Conservation (phyloP, 352 stramenopile genomes). For the Globisporangium cylindrosporum region DNA sequence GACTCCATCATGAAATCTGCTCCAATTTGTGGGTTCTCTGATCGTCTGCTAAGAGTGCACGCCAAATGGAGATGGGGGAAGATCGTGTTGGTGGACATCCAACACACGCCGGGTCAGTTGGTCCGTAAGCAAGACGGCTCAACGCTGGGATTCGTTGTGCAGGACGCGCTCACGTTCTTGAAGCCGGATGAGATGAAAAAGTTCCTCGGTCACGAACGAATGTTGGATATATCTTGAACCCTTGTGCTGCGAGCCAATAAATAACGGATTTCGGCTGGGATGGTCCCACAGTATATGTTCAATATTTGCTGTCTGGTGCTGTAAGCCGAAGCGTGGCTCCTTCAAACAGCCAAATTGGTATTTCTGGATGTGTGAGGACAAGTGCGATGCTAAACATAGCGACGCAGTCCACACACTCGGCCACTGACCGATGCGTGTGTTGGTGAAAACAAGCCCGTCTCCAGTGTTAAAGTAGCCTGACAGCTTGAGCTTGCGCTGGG, state of each 20-base stretch:
- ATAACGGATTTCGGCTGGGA: too few relatives aligned
- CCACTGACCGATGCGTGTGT: too few relatives aligned
- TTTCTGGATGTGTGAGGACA: too few relatives aligned
- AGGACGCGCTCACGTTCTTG: not conserved
- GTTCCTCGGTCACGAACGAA: not conserved
- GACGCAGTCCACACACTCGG: too few relatives aligned
- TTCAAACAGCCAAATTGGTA: too few relatives aligned
- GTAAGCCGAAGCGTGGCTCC: too few relatives aligned
- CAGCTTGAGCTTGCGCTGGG: not conserved
- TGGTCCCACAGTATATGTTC: too few relatives aligned
- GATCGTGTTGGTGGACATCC: not conserved
- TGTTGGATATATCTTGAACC: constrained; percentile 3
- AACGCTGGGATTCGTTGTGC: not conserved
- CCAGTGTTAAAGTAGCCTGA: not conserved
- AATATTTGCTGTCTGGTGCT: too few relatives aligned
- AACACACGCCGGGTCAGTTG: not conserved
- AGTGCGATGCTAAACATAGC: too few relatives aligned
- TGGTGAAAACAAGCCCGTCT: too few relatives aligned
- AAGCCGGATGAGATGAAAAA: not conserved
- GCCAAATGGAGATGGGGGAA: not conserved
- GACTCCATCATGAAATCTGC: not conserved
- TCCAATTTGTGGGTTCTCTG: not conserved
- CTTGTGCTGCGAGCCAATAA: too few relatives aligned
- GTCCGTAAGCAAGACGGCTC: not conserved
- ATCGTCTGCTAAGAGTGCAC: not conserved